Evolutionary conservation across 805 yeast species (phyloP).

Genomic region (Hanseniaspora guilliermondii): DNA sequence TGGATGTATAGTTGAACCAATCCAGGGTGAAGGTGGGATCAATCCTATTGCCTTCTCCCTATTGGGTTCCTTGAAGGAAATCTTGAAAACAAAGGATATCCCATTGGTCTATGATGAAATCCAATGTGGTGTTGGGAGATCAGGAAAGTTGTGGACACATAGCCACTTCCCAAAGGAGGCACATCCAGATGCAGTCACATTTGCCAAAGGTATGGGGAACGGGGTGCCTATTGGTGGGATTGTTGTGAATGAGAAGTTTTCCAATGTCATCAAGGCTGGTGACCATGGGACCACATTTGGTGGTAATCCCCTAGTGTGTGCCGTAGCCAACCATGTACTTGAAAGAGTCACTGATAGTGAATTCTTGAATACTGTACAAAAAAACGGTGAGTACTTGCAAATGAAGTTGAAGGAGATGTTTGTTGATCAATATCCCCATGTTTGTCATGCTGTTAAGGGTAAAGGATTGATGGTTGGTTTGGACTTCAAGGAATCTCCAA

Average conservation of each 20-base stretch:
- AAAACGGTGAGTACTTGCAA: slow-evolving; percentile 46
- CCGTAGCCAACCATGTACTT: slow-evolving; percentile 68
- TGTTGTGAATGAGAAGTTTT: slow-evolving; percentile 69
- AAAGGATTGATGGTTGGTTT: slow-evolving; percentile 79
- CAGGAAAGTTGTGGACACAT: slow-evolving; percentile 92
- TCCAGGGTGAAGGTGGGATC: slow-evolving; percentile 97
- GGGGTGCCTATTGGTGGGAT: slow-evolving; percentile 96
- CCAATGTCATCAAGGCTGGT: slow-evolving; percentile 62
- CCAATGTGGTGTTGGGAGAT: slow-evolving; percentile 90
- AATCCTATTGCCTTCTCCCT: slow-evolving; percentile 54
- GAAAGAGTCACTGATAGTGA: slow-evolving; percentile 48
- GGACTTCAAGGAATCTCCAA: slow-evolving; percentile 58
- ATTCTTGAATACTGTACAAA: slow-evolving; percentile 48
- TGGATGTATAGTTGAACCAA: slow-evolving; percentile 91
- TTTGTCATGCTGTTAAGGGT: slow-evolving; percentile 66
- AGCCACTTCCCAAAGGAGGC: slow-evolving; percentile 58
- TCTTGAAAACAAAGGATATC: slow-evolving; percentile 45
- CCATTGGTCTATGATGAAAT: slow-evolving; percentile 85
- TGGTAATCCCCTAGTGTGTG: slow-evolving; percentile 86
- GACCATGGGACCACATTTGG: slow-evolving; percentile 98
- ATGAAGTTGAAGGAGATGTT: slow-evolving; percentile 36
- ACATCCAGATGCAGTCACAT: slow-evolving; percentile 86
- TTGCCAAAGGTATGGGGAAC: slow-evolving; percentile 93
- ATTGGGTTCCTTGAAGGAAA: slow-evolving; percentile 50
- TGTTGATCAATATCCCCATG: slow-evolving; percentile 44